These are phyloP conservation scores for Batkoa obscura DNA, from an alignment of 371 early-diverging fungal species.

Conservation along the genomic window DNA sequence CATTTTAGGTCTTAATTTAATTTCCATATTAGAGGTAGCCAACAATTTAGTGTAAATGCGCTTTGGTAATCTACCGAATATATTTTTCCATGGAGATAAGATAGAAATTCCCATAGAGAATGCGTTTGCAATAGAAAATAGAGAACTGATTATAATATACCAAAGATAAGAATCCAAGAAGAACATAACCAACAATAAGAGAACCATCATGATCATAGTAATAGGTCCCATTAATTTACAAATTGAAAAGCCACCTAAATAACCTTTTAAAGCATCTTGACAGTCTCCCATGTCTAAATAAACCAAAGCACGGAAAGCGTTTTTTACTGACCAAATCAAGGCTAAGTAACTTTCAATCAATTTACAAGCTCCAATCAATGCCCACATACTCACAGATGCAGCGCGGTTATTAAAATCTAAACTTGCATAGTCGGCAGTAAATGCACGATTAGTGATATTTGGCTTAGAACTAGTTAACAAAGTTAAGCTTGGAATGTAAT, in stretches of 20 bases:
- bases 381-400: conserved; percentile 59
- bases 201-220: conserved; percentile 55
- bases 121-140: conserved; percentile 58
- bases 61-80: conserved; percentile 68
- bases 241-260: conserved; percentile 24
- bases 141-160: conserved; percentile 74
- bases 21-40: conserved; percentile 49
- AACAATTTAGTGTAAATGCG: conserved; percentile 63
- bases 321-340: conserved; percentile 62
- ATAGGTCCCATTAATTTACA: conserved; percentile 38
- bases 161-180: conserved; percentile 82
- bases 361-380: conserved; percentile 54
- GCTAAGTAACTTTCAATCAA: conserved; percentile 69
- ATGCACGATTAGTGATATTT: conserved; percentile 41
- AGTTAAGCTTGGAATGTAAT: conserved; percentile 20
- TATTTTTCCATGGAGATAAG: conserved; percentile 76
- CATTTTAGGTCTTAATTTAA: conserved; percentile 52
- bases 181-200: conserved; percentile 57
- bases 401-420: conserved; percentile 50
- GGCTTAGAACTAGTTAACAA: conserved; percentile 13
- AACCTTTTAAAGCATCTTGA: conserved; percentile 9
- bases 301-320: conserved; percentile 31
- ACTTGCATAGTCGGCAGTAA: conserved; percentile 62
- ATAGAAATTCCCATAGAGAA: conserved; percentile 70
- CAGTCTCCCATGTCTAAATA: conserved; percentile 1